Conservation (phyloP, 2,329 filamentous ascomycete genomes). For the Beauveria bassiana region DNA sequence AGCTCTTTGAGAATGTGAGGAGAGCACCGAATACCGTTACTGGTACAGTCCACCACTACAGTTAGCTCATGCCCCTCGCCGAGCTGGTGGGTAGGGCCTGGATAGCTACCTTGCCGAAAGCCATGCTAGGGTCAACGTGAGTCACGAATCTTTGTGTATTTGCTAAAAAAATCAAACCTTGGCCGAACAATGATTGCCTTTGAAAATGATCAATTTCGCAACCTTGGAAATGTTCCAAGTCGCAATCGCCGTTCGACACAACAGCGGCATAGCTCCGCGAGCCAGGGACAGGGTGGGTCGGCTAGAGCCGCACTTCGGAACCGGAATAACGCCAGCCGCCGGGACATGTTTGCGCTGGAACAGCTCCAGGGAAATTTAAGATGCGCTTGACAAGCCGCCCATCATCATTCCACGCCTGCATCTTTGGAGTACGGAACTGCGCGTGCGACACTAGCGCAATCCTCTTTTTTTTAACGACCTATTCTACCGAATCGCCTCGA, state of each 20-base stretch:
- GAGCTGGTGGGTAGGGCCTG: not conserved
- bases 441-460: not conserved
- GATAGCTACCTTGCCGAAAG: conserved; percentile 5
- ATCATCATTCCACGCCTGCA: not conserved
- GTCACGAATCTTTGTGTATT: not conserved
- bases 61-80: conserved; percentile 9
- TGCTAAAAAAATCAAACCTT: not conserved
- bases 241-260: not conserved
- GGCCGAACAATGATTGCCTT: not conserved
- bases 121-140: not conserved
- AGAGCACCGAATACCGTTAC: not conserved
- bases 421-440: not conserved
- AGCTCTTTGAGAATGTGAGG: conserved; percentile 1
- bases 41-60: not conserved
- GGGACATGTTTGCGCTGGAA: conserved; percentile 3
- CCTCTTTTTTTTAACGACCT: no score
- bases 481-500: not conserved
- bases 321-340: conserved; percentile 25
- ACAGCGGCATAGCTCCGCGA: not conserved
- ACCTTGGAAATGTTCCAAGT: not conserved
- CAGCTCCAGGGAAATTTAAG: conserved; percentile 4
- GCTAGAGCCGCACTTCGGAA: conserved; percentile 15
- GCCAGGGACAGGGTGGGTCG: conserved; percentile 3
- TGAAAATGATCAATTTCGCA: not conserved
- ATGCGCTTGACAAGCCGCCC: not conserved